Percentiles rank a stretch among this genome's conserved stretches.
Evolutionary conservation across 805 yeast species (phyloP).

Genomic region (Saccharomyces kudriavzevii): DNA sequence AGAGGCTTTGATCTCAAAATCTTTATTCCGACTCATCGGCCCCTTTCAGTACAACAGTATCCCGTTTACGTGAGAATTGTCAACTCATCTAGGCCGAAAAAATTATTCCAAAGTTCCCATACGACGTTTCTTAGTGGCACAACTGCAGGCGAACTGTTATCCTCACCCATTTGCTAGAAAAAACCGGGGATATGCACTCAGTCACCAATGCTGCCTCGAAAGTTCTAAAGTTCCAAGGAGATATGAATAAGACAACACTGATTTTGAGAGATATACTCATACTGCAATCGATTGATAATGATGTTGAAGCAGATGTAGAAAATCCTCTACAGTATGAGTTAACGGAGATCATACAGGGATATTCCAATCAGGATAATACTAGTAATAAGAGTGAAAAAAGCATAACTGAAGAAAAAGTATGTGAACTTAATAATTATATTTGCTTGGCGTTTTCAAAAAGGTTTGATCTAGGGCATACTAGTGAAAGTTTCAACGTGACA

Average conservation of each 20-base stretch:
- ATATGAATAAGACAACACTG: background rate
- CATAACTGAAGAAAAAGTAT: background rate
- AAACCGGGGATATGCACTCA: background rate
- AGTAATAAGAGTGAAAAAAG: background rate
- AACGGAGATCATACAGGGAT: background rate
- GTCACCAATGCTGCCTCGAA: background rate
- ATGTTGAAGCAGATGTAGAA: background rate
- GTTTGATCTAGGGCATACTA: background rate
- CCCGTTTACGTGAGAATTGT: background rate
- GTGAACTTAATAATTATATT: background rate
- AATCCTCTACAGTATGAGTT: background rate
- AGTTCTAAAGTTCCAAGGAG: background rate
- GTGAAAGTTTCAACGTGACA: background rate
- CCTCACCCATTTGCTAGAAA: background rate
- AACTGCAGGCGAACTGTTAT: background rate
- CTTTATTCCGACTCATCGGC: background rate
- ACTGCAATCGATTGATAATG: background rate
- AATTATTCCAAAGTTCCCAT: background rate
- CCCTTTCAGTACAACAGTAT: background rate
- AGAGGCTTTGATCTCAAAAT: background rate
- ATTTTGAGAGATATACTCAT: background rate
- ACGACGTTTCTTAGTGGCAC: background rate
- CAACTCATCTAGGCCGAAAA: background rate
- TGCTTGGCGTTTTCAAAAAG: background rate
- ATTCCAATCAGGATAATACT: background rate